Evolutionary conservation across 495 filamentous ascomycete genomes (phyloP).

Genomic region (Penicillium angulare): DNA sequence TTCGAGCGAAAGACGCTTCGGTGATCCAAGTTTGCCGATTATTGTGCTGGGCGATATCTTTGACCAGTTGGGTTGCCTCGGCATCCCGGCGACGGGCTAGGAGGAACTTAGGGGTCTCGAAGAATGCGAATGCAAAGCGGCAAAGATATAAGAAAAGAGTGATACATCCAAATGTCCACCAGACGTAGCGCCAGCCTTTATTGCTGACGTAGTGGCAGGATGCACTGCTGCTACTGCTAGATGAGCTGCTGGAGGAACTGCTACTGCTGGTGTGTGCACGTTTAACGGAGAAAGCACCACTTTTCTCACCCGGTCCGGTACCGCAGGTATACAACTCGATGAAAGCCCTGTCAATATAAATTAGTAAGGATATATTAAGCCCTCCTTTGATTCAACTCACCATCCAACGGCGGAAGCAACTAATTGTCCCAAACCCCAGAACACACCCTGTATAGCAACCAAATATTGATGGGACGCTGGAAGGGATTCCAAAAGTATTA

Average conservation of each 20-base stretch:
- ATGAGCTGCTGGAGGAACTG: background rate
- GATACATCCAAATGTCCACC: slow-evolving; percentile 28
- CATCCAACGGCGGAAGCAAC: slow-evolving; percentile 21
- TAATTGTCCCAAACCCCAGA: slow-evolving; percentile 22
- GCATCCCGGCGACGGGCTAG: slow-evolving; percentile 19
- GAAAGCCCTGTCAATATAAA: slow-evolving; percentile 17
- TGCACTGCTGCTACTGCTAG: slow-evolving; percentile 1
- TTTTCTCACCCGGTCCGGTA: slow-evolving; percentile 22
- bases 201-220: slow-evolving; percentile 36
- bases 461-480: slow-evolving; percentile 26
- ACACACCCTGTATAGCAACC: slow-evolving; percentile 16
- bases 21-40: slow-evolving; percentile 24
- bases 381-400: slow-evolving; percentile 3
- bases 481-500: slow-evolving; percentile 18
- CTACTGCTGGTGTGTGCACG: slow-evolving; percentile 2
- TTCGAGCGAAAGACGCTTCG: slow-evolving; percentile 21
- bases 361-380: background rate
- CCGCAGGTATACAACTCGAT: slow-evolving; percentile 38
- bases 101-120: slow-evolving; percentile 26
- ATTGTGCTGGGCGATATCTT: slow-evolving; percentile 23
- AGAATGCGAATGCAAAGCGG: slow-evolving; percentile 55
- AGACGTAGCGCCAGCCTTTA: slow-evolving; percentile 28
- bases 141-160: slow-evolving; percentile 26
- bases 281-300: slow-evolving; percentile 5
- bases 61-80: slow-evolving; percentile 23